Evolutionary conservation across 2,329 filamentous ascomycete genomes (phyloP).

Genomic region (Ceratocystis huliohia): DNA sequence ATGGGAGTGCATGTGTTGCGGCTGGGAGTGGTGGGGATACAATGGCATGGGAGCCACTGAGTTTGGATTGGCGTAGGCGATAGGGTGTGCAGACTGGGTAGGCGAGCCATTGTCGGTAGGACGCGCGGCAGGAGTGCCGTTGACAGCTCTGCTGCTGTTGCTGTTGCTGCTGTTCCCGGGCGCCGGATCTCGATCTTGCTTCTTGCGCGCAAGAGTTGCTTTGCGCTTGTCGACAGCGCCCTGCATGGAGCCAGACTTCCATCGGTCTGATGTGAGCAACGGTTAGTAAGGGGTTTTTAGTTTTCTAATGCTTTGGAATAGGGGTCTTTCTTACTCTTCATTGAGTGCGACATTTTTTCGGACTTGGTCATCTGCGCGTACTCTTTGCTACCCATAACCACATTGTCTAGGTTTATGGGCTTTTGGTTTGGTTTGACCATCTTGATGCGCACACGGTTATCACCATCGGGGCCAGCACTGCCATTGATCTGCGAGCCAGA

Average conservation of each 20-base stretch:
- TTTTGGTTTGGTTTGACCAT: conserved; percentile 20
- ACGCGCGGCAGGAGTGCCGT: neutral
- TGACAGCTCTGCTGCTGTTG: neutral
- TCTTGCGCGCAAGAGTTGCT: conserved; percentile 47
- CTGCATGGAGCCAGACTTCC: conserved; percentile 49
- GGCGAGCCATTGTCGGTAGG: conserved; percentile 3
- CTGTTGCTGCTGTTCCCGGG: neutral
- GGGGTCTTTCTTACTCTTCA: conserved; percentile 41
- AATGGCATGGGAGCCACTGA: conserved; percentile 7
- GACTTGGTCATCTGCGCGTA: conserved; percentile 51
- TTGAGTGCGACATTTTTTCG: conserved; percentile 53
- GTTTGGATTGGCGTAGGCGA: neutral
- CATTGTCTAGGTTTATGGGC: conserved; percentile 19
- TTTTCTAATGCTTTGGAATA: neutral
- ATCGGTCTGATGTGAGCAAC: conserved; percentile 35
- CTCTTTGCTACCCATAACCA: conserved; percentile 32
- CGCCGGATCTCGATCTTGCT: conserved; percentile 35
- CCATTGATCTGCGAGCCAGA: neutral
- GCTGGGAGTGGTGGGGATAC: conserved; percentile 6
- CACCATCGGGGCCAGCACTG: neutral
- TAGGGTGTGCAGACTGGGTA: neutral
- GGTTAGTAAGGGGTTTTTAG: conserved; percentile 24
- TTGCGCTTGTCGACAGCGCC: conserved; percentile 48
- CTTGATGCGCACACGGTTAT: conserved; percentile 18
- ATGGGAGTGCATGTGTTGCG: conserved; percentile 14